Evolutionary conservation across 805 yeast genomes (phyloP), one percentile per base, ranked within the genome.

Genomic region (Metschnikowia cerradonensis): DNA sequence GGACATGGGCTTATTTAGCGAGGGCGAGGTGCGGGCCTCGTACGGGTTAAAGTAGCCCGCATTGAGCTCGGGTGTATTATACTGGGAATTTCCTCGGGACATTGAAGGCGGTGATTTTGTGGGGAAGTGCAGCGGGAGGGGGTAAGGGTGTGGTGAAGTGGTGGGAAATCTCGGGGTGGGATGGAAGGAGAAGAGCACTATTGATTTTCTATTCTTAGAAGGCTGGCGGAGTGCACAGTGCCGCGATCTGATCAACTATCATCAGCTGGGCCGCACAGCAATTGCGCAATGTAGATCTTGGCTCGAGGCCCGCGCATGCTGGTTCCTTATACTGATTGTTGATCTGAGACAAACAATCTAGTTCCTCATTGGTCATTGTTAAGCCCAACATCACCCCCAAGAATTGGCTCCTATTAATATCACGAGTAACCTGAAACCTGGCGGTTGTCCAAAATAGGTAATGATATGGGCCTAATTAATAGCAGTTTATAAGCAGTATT

Each of bases 1-100:
- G 22, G 35, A 35, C 41, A 62, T 64, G 38, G 66, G 66, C 19
- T 41, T 36, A 22, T 22, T 15, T 7, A 34, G 50, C 8, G 43
- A 41, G 2, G 61, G 61, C 52, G 58, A 55, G 8, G 52, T 23
- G 22, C 50, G 47, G 35, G 49, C 51, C 47, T 58, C 61, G 45
- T 58, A 58, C 5, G 61, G 61, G 26, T 58, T 58, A 49, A 51
- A 54, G 47, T 54, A 54, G 19, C 59, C 61, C 14, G 53, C 39
- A 22, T 43, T 48, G 42, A 46, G 26, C 17, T 57, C 60, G 14
- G 58, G 60, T 45, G 55, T 35, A 51, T 47, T 45, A 45, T 48
- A 41, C 30, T 45, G 41, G 6, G 58, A 51, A 26, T 30, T 38
- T 37, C 41, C 43, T 26, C 41, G 42, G n/a, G 58, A 48, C 58